Percentiles rank a stretch among this genome's conserved stretches.
phyloP scores from a whole-genome alignment of 139 green algal species.

The Chlamydomonas eustigma region DNA sequence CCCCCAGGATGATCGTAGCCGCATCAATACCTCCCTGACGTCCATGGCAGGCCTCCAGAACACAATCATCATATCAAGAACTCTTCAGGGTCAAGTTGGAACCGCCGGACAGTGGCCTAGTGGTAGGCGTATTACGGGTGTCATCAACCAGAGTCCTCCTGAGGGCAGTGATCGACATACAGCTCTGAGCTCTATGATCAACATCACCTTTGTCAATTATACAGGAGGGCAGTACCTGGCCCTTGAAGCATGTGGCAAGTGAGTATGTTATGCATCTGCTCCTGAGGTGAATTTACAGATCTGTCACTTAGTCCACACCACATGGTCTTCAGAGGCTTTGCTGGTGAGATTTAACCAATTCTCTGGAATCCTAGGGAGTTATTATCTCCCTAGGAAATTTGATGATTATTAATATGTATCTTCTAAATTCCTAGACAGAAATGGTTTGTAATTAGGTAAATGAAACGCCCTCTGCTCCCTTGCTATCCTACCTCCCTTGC shows the following conservation, averaged over 20 bases:
- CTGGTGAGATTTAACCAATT: too few relatives aligned
- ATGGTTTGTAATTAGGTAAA: too few relatives aligned
- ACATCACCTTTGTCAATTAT: conserved; percentile 45
- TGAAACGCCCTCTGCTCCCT: too few relatives aligned
- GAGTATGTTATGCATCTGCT: too few relatives aligned
- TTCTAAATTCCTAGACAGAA: too few relatives aligned
- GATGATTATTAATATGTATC: too few relatives aligned
- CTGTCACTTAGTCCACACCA: too few relatives aligned
- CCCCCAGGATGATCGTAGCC: conserved; percentile 2
- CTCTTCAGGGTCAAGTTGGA: conserved; percentile 16
- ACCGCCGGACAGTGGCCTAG: conserved; percentile 18
- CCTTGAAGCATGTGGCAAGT: conserved; percentile 35
- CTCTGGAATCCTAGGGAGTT: too few relatives aligned
- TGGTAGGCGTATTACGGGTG: conserved; percentile 25
- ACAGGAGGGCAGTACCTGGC: conserved; percentile 23
- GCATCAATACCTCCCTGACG: neutral
- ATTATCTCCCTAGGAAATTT: too few relatives aligned
- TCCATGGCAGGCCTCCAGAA: conserved; percentile 37
- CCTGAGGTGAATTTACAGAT: too few relatives aligned
- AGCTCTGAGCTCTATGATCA: conserved; percentile 34
- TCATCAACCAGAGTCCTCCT: conserved; percentile 39
- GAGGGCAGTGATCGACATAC: conserved; percentile 17
- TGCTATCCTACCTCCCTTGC: too few relatives aligned
- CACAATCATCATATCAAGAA: conserved; percentile 33
- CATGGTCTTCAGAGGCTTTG: too few relatives aligned